These are phyloP conservation scores for Cyclaneusma minus DNA, from an alignment of 2,329 filamentous ascomycete genomes.

Conservation along the genomic window DNA sequence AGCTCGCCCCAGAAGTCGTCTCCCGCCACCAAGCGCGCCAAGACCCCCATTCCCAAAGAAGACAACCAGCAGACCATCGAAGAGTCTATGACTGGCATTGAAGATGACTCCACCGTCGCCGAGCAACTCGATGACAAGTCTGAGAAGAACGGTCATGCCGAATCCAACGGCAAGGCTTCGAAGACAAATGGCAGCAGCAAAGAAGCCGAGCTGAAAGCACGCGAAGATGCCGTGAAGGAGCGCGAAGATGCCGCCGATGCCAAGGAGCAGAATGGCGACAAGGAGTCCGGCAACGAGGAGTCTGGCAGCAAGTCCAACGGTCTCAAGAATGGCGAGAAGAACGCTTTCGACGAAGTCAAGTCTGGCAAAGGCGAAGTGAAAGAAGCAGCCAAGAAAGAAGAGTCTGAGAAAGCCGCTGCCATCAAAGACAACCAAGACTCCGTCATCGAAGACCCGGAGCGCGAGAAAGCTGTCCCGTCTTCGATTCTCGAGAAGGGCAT, in stretches of 20 bases:
- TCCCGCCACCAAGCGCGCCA: constrained; percentile 22
- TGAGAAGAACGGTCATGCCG: constrained; percentile 5
- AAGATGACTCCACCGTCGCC: constrained; percentile 1
- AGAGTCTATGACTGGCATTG: constrained; percentile 7
- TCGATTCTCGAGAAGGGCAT: constrained; percentile 71
- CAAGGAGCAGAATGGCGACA: constrained; percentile 1
- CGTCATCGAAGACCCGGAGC: constrained; percentile 18
- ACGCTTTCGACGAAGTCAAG: constrained; percentile 17
- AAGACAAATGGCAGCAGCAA: constrained; percentile 6
- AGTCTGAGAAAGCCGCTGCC: constrained; percentile 13
- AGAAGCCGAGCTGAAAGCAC: constrained; percentile 1
- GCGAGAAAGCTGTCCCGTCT: constrained; percentile 22
- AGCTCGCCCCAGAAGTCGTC: too few species aligned
- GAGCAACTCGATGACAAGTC: constrained; percentile 2
- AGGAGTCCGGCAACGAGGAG: too few species aligned
- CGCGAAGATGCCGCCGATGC: constrained; percentile 6
- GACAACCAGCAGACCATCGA: constrained; percentile 16
- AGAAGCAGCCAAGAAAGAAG: constrained; percentile 10
- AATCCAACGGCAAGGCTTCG: constrained; percentile 3
- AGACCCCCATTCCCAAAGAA: constrained; percentile 5
- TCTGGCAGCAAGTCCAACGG: constrained; percentile 4
- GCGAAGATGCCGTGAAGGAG: constrained; percentile 11
- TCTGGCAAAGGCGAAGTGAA: constrained; percentile 14
- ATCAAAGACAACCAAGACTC: constrained; percentile 11
- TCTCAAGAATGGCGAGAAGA: constrained; percentile 10